Base-by-base conservation (phyloP, 768 basidiomycete genomes). In the Gloeophyllum trabeum region DNA sequence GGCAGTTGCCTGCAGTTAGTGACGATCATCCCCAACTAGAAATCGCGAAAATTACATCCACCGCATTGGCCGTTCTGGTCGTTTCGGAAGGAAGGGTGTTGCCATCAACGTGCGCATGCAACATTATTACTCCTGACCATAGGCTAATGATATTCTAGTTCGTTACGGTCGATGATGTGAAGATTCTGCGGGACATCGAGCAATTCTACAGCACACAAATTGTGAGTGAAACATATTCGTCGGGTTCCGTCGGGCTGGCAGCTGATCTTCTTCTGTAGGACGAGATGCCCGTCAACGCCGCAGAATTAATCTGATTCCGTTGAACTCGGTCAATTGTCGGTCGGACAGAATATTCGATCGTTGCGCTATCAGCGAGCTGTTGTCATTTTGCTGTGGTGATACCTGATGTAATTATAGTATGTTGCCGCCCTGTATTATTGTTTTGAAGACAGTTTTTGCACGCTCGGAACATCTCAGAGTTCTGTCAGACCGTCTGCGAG, bases 31-130 rank as follows among this genome's bases (percentile, higher is more conserved):
- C 26, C 39, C 43, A 52, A 40, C 48, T 37, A 91, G 83, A 50
- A 91, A 91, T 61, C 88, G 88, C 73, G 94, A 97, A 76, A 97
- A 99, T 64, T 99, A 99, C 69, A 97, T 99, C 52, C 96, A 99
- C 70, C 88, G 96, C 57, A 98, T 98, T 59, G 96, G 96, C 63
- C 91, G 96, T 48, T 96, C 93, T 45, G 96, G 96, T 58, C 91
- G 96, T 45, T 98, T 98, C 67, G 96, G 96, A 52, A 75, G 96
- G 53, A 99, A 99, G 67, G 96, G 94, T 73, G 96, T 98, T 46
- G 96, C 96, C 35, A 98, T 99, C 67, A 99, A 98, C 65, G 93
- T 96, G 56, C 34, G 82, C 65, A 24, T 24, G 24, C 19, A n/a
- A n/a, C 35, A 19, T 21, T 22, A 32, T 2, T 24, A 25, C 20